These are phyloP conservation scores for Nemania sp. DNA, from an alignment of 2,329 filamentous ascomycete species.

Conservation along the genomic window DNA sequence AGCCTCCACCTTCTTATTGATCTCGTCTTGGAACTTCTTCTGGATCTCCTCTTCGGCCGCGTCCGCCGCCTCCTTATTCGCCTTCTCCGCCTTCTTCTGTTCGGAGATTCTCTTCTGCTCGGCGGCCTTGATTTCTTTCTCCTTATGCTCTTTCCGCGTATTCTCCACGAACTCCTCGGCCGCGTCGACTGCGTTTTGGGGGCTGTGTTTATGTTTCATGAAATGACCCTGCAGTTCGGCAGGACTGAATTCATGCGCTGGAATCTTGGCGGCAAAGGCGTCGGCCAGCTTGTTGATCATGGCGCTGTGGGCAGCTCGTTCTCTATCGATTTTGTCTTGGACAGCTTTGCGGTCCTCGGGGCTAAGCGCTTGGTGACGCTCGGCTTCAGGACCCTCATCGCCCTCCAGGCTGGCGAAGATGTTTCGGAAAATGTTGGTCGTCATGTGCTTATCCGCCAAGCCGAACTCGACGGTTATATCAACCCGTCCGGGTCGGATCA, in stretches of 20 bases:
- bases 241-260: constrained; percentile 60
- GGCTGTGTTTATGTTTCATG: constrained; percentile 59
- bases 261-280: constrained; percentile 56
- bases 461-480: constrained; percentile 64
- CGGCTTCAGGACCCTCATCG: constrained; percentile 45
- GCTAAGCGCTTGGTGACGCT: constrained; percentile 33
- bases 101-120: constrained; percentile 41
- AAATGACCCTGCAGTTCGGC: constrained; percentile 65
- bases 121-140: constrained; percentile 42
- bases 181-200: constrained; percentile 52
- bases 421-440: constrained; percentile 59
- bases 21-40: constrained; percentile 20
- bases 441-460: constrained; percentile 58
- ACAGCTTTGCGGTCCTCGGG: constrained; percentile 39
- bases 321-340: constrained; percentile 39
- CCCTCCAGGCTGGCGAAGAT: constrained; percentile 60
- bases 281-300: constrained; percentile 52
- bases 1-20: constrained; percentile 21
- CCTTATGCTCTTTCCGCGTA: constrained; percentile 48
- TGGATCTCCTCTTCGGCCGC: constrained; percentile 35
- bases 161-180: constrained; percentile 55
- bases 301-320: constrained; percentile 44
- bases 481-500: constrained; percentile 65
- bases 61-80: constrained; percentile 48
- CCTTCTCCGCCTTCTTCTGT: constrained; percentile 35